Base-by-base conservation (phyloP, 805 yeast genomes). In the Metschnikowia reukaufii region DNA sequence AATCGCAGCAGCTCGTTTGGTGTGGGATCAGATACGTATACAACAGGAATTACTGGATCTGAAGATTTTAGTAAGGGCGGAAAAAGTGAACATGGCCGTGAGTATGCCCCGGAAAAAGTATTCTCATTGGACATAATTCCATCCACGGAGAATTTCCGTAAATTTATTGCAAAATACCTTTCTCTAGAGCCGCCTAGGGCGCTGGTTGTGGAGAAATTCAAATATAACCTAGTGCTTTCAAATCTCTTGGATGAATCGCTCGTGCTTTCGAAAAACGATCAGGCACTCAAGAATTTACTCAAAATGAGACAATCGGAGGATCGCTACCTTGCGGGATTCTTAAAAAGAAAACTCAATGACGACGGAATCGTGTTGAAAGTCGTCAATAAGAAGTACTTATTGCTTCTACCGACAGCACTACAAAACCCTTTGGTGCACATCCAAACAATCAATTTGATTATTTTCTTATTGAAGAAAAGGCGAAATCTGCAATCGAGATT, bases 261-360 rank as follows among this genome's bases (percentile, higher is more conserved):
- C 66, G 65, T 68, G 19, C 55, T 72, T n/a, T 70, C 76, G 16
- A 72, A 72, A 44, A 71, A 69, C 42, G 75, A 73, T 31, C 73
- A 67, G 51, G 58, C 65, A 7, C 55, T 68, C 32, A 48, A 46
- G 25, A 58, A 55, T 35, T 44, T 63, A 19, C 35, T 49, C 3
- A 43, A 39, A 27, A 36, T 45, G 17, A 36, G 35, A 27, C 17
- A 37, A 9, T 6, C 43, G n/a, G 44, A 42, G 16, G 46, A 45
- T 16, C 18, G n/a, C 7, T 36, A 30, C 6, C 39, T 39, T 7
- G 47, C 47, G 13, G 15, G 25, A 1, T 19, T 32, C 16, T 29
- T 50, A 34, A 32, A 35, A 20, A 34, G 37, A 21, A 20, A 18
- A 9, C 47, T 59, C 7, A 52, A 59, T 45, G 38, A 47, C 30